Conservation (phyloP, 495 filamentous ascomycete species). For the Neohortaea acidophila region DNA sequence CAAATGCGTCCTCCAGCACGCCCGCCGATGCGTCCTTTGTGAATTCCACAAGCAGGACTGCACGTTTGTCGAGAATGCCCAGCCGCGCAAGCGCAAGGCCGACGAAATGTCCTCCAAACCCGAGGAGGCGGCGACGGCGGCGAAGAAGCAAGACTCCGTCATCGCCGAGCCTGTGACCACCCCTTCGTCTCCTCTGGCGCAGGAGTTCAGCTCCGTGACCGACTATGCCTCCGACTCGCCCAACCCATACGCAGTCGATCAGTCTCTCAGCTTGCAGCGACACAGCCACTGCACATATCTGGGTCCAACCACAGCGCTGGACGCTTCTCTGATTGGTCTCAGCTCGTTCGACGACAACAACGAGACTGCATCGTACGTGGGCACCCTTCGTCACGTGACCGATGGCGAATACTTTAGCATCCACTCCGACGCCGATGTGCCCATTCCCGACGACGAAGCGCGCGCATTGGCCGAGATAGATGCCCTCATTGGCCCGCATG, state of each 20-base stretch:
- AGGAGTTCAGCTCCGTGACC: too few species aligned
- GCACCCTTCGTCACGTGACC: slow-evolving; percentile 64
- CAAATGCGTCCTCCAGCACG: slow-evolving; percentile 82
- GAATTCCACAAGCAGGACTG: slow-evolving; percentile 36
- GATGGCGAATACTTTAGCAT: slow-evolving; percentile 73
- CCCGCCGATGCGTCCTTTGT: slow-evolving; percentile 50
- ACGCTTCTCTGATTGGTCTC: slow-evolving; percentile 55
- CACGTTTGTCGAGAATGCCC: slow-evolving; percentile 33
- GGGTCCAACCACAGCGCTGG: slow-evolving; percentile 49
- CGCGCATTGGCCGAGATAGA: slow-evolving; percentile 69
- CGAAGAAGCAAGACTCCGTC: slow-evolving; percentile 4
- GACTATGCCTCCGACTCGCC: too few species aligned
- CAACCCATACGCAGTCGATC: slow-evolving; percentile 22
- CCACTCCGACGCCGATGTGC: slow-evolving; percentile 48
- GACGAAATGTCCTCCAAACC: slow-evolving; percentile 9
- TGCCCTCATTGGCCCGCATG: slow-evolving; percentile 65
- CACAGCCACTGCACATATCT: slow-evolving; percentile 28
- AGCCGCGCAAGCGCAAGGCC: slow-evolving; percentile 37
- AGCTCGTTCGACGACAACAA: slow-evolving; percentile 56
- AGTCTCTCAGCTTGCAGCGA: slow-evolving; percentile 28
- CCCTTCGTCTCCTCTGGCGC: too few species aligned
- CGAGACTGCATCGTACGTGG: slow-evolving; percentile 50
- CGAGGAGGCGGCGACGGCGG: not conserved
- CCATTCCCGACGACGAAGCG: slow-evolving; percentile 43
- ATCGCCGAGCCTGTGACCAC: slow-evolving; percentile 2